Percentiles rank a stretch among this genome's conserved stretches.
Evolutionary conservation across 129 eudicot species (phyloP).

Genomic region (Apium graveolens): DNA sequence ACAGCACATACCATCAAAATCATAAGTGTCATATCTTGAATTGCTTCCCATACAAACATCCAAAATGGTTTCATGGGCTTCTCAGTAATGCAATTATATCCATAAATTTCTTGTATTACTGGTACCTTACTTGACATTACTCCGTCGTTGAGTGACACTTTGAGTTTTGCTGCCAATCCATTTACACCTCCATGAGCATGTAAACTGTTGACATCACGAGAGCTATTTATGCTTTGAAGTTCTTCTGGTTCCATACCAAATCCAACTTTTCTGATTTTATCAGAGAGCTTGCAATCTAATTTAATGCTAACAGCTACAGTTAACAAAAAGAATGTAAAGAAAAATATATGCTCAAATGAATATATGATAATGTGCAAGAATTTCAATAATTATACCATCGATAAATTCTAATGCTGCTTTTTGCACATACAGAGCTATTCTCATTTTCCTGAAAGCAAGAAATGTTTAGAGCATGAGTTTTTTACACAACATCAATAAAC

Average conservation of each 20-base stretch:
- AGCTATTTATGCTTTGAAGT: constrained; percentile 51
- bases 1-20: constrained; percentile 81
- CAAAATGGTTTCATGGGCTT: constrained; percentile 61
- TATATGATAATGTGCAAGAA: neutral
- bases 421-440: constrained; percentile 77
- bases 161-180: constrained; percentile 59
- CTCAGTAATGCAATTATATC: constrained; percentile 47
- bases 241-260: constrained; percentile 62
- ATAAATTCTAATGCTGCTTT: constrained; percentile 81
- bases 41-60: constrained; percentile 88
- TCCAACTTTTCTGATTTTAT: constrained; percentile 54
- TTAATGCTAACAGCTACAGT: constrained; percentile 41
- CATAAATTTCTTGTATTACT: constrained; percentile 49
- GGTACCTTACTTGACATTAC: constrained; percentile 33
- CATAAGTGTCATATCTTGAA: constrained; percentile 74
- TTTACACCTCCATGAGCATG: constrained; percentile 56
- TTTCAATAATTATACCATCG: constrained; percentile 40
- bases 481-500: neutral
- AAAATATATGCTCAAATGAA: neutral
- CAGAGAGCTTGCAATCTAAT: constrained; percentile 47
- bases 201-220: constrained; percentile 48
- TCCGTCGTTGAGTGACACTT: constrained; percentile 55
- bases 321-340: constrained; percentile 11
- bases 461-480: neutral
- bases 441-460: constrained; percentile 70